Evolutionary conservation across 2,329 filamentous ascomycete genomes (phyloP).

Genomic region (Chaetomiaceae sp.): DNA sequence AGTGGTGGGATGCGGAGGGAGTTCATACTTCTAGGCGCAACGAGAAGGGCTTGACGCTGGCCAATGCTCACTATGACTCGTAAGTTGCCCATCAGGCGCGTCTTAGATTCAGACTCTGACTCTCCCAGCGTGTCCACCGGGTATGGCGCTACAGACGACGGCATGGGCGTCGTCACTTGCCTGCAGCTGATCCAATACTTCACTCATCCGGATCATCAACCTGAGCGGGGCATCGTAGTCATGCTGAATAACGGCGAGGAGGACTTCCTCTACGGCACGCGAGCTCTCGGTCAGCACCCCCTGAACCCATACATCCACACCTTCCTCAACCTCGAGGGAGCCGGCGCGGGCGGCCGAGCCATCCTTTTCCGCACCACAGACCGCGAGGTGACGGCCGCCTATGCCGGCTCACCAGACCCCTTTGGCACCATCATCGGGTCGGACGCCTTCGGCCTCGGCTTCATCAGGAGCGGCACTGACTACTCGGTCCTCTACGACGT

Average conservation of each 20-base stretch:
- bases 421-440: conserved; percentile 78
- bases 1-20: conserved; percentile 62
- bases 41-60: conserved; percentile 72
- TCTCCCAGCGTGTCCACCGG: conserved; percentile 67
- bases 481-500: conserved; percentile 76
- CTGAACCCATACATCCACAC: conserved; percentile 76
- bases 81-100: conserved; percentile 31
- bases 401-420: conserved; percentile 65
- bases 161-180: conserved; percentile 80
- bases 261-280: conserved; percentile 82
- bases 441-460: conserved; percentile 76
- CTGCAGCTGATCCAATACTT: conserved; percentile 87
- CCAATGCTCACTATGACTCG: conserved; percentile 92
- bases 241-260: conserved; percentile 96
- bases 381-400: conserved; percentile 76
- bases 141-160: conserved; percentile 91
- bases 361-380: conserved; percentile 86
- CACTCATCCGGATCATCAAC: conserved; percentile 64
- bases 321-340: conserved; percentile 92
- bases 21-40: conserved; percentile 40
- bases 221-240: conserved; percentile 74
- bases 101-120: conserved; percentile 12
- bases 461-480: conserved; percentile 83
- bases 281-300: conserved; percentile 78
- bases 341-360: conserved; percentile 84